Conservation (phyloP, 257 asterid species). For the Solanum ossicruentum region DNA sequence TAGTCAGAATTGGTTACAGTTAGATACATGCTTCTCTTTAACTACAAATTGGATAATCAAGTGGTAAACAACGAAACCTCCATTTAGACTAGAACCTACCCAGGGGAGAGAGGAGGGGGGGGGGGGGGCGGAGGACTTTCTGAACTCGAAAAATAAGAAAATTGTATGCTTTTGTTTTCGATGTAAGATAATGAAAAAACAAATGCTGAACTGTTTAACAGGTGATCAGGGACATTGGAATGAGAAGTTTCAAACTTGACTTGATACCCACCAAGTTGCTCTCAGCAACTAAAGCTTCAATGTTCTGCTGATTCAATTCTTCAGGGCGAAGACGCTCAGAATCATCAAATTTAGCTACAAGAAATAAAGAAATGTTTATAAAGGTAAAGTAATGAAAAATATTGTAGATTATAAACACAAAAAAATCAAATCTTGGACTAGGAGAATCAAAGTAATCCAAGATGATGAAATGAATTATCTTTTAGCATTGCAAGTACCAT, state of each 20-base stretch:
- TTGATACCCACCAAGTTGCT: slow-evolving; percentile 90
- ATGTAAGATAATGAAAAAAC: not conserved
- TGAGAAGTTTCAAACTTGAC: slow-evolving; percentile 5
- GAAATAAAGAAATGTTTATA: not conserved
- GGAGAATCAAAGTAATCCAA: not conserved
- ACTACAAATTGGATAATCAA: not conserved
- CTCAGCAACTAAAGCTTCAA: slow-evolving; percentile 98
- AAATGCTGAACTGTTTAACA: not conserved
- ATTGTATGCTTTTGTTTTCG: not conserved
- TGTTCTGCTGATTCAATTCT: slow-evolving; percentile 90
- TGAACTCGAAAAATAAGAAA: not conserved
- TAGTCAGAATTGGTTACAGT: not conserved
- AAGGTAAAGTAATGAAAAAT: not conserved
- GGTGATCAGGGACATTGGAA: not conserved
- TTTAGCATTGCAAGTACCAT: not conserved
- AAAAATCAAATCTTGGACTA: not conserved
- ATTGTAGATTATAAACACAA: not conserved
- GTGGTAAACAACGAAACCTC: not conserved
- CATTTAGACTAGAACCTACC: not conserved
- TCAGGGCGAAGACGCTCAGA: slow-evolving; percentile 92
- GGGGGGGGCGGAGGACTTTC: not conserved
- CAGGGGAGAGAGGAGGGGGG: no score
- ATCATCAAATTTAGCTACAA: slow-evolving; percentile 46
- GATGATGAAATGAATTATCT: not conserved
- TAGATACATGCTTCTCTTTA: not conserved